A percentile compares a stretch with the other conserved stretches of the same genome.
Conservation (phyloP, 2,329 filamentous ascomycete species). For the Trichoderma arundinaceum region DNA sequence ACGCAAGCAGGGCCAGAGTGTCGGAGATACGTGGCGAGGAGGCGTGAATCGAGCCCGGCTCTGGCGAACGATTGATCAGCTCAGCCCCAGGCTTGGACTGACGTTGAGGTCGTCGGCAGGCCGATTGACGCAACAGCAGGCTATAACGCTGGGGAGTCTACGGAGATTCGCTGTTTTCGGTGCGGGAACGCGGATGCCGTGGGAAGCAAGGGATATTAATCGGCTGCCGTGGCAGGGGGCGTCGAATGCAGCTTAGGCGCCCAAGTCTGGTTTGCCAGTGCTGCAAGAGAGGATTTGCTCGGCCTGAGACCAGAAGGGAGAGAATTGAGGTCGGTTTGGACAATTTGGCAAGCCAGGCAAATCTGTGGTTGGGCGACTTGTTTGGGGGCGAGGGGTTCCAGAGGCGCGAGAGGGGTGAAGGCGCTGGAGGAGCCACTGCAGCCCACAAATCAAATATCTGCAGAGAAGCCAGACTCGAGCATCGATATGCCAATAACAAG, state of each 20-base stretch:
- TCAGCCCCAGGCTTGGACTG: conserved; percentile 26
- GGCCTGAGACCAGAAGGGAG: conserved; percentile 16
- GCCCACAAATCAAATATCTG: conserved; percentile 26
- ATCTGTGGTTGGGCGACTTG: conserved; percentile 31
- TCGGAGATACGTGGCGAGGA: conserved; percentile 10
- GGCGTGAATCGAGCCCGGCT: conserved; percentile 5
- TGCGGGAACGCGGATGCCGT: conserved; percentile 29
- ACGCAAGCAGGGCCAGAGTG: conserved; percentile 25
- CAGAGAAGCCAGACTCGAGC: neutral
- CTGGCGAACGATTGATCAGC: conserved; percentile 3
- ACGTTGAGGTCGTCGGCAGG: conserved; percentile 29
- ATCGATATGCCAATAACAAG: conserved; percentile 9
- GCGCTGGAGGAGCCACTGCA: conserved; percentile 30
- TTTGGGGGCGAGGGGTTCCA: conserved; percentile 32
- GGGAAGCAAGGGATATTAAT: conserved; percentile 21
- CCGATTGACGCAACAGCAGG: conserved; percentile 5
- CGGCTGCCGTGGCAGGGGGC: neutral
- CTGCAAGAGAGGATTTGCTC: conserved; percentile 5
- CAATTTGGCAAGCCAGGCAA: conserved; percentile 8
- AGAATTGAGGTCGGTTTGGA: conserved; percentile 31
- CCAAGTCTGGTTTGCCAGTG: conserved; percentile 10
- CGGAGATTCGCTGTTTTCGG: conserved; percentile 8
- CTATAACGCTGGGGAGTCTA: neutral
- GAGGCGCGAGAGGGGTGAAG: conserved; percentile 28
- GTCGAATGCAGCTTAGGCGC: conserved; percentile 5